Conservation (phyloP, 2,329 filamentous ascomycete genomes). For the Penicillium rolfsii region DNA sequence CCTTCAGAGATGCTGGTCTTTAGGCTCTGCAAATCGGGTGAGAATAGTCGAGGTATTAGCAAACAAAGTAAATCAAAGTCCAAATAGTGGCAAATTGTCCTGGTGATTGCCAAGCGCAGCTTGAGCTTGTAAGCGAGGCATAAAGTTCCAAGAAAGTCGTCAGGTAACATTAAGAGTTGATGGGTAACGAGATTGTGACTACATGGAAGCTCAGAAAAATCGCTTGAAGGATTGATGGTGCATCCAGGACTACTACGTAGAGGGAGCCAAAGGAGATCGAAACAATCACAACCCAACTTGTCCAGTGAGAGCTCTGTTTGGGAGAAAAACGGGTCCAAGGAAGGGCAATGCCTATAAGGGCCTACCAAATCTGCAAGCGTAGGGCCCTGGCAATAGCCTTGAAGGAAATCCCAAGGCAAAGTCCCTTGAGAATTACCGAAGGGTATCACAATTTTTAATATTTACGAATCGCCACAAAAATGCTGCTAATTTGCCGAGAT, state of each 20-base stretch:
- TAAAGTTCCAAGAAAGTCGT: neutral
- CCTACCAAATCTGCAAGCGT: neutral
- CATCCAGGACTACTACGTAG: too few species aligned
- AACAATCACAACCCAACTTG: too few species aligned
- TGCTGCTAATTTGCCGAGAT: neutral
- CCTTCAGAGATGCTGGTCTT: neutral
- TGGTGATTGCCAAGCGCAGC: neutral
- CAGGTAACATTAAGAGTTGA: neutral
- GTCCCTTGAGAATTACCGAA: too few species aligned
- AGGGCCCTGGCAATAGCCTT: too few species aligned
- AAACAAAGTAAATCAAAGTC: neutral
- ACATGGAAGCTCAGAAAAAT: neutral
- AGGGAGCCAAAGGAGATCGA: too few species aligned
- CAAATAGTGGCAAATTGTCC: neutral
- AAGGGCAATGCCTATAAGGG: too few species aligned
- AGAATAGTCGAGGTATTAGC: neutral
- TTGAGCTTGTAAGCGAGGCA: neutral
- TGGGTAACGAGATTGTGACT: neutral
- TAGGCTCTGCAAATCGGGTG: neutral
- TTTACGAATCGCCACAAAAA: neutral
- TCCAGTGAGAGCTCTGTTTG: too few species aligned
- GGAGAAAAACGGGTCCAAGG: too few species aligned
- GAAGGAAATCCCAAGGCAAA: too few species aligned
- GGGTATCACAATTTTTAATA: too few species aligned
- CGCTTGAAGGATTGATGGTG: neutral